Percentiles rank a stretch among this genome's conserved stretches.
Evolutionary conservation across 352 stramenopile genomes (phyloP).

Genomic region (Phytophthora agathidicida): DNA sequence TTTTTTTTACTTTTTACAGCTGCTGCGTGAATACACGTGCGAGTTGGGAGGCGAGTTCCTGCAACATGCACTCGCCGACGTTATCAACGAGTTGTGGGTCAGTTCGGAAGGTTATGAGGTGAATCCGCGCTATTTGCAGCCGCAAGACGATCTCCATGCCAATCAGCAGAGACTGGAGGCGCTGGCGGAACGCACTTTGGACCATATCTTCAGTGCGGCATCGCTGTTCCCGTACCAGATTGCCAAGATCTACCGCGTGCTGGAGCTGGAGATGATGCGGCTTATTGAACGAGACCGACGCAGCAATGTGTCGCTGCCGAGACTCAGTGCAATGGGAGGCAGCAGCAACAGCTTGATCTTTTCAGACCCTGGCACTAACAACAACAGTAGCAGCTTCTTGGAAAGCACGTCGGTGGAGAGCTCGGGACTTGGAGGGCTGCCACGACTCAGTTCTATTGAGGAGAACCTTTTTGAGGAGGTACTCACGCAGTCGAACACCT

Average conservation of each 20-base stretch:
- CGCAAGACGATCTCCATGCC: slow-evolving; percentile 43
- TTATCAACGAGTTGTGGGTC: slow-evolving; percentile 60
- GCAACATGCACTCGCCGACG: slow-evolving; percentile 54
- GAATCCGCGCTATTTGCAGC: slow-evolving; percentile 57
- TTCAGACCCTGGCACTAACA: slow-evolving; percentile 34
- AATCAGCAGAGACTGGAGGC: slow-evolving; percentile 64
- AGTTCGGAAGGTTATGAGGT: slow-evolving; percentile 60
- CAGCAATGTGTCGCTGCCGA: slow-evolving; percentile 51
- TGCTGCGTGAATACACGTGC: slow-evolving; percentile 82
- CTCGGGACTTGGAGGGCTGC: slow-evolving; percentile 40
- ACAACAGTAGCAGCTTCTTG: slow-evolving; percentile 26
- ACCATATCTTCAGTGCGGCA: slow-evolving; percentile 51
- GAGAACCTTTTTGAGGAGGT: slow-evolving; percentile 49
- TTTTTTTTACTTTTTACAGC: slow-evolving; percentile 20
- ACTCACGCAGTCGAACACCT: slow-evolving; percentile 28
- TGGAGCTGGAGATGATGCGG: slow-evolving; percentile 78
- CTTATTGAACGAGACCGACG: slow-evolving; percentile 66
- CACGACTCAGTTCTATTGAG: slow-evolving; percentile 59
- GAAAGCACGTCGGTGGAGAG: slow-evolving; percentile 48
- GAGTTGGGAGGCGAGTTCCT: slow-evolving; percentile 74
- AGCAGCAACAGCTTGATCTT: slow-evolving; percentile 31
- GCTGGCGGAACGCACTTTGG: slow-evolving; percentile 57
- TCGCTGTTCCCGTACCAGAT: slow-evolving; percentile 76
- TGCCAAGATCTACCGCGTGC: slow-evolving; percentile 76
- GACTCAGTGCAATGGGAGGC: slow-evolving; percentile 62